A percentile compares a stretch with the other conserved stretches of the same genome.
Evolutionary conservation across 345 rosid genomes (phyloP).

Genomic region (Euphorbia peplus): DNA sequence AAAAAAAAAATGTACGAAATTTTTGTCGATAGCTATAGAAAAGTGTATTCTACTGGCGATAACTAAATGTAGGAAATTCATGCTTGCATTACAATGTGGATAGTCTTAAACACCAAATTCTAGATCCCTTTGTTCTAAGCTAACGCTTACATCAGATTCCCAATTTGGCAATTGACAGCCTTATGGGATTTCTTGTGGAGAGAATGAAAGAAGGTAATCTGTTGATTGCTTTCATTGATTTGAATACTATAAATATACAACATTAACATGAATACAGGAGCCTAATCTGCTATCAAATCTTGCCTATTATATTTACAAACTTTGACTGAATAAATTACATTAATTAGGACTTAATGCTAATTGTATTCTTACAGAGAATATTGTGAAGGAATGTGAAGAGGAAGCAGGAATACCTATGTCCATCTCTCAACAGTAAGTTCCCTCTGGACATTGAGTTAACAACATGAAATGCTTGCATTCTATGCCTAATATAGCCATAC

Average conservation of each 20-base stretch:
- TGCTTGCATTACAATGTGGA: neutral
- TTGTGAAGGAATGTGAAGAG: constrained; percentile 90
- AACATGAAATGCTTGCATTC: constrained; percentile 4
- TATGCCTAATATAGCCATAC: constrained; percentile 2
- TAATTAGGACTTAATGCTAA: no score
- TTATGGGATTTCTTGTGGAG: constrained; percentile 67
- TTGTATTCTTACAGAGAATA: no score
- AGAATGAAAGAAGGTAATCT: no score
- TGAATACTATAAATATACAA: no score
- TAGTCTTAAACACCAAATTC: neutral
- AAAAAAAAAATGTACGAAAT: neutral
- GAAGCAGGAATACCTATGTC: constrained; percentile 80
- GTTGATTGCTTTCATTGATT: no score
- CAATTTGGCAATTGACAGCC: constrained; percentile 51
- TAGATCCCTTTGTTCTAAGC: neutral
- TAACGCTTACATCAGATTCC: neutral
- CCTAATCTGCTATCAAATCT: no score
- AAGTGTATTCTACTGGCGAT: neutral
- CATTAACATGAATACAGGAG: no score
- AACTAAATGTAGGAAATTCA: neutral
- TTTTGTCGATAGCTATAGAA: neutral
- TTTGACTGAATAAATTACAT: no score
- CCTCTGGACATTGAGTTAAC: constrained; percentile 5
- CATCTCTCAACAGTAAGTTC: constrained; percentile 51
- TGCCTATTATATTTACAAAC: no score